These are phyloP conservation scores for Veloboletus limbatus DNA, from an alignment of 1,284 basidiomycete species.

Conservation along the genomic window DNA sequence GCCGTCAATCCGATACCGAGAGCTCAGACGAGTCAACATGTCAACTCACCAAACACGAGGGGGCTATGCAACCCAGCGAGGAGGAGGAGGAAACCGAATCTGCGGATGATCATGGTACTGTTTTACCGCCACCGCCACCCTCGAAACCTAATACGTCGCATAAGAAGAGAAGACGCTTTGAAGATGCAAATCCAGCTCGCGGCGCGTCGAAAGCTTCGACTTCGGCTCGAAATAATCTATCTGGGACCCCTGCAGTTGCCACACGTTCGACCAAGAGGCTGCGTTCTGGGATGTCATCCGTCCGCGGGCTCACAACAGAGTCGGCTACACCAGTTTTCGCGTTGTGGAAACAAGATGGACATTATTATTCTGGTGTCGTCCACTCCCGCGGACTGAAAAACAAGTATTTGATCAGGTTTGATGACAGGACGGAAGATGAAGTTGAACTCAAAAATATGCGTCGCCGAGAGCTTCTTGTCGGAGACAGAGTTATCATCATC, in stretches of 20 bases:
- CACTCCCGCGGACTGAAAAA: constrained; percentile 32
- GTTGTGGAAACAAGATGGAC: constrained; percentile 56
- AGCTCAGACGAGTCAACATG: constrained; percentile 15
- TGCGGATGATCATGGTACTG: constrained; percentile 34
- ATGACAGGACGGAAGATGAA: constrained; percentile 48
- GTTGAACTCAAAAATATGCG: constrained; percentile 58
- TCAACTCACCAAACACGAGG: constrained; percentile 8
- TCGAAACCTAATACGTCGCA: constrained; percentile 25
- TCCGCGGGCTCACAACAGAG: constrained; percentile 17
- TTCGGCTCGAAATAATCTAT: constrained; percentile 31
- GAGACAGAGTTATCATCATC: constrained; percentile 53
- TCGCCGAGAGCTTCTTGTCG: constrained; percentile 43
- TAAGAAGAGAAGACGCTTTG: constrained; percentile 55
- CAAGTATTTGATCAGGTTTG: constrained; percentile 54
- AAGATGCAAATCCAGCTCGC: constrained; percentile 23
- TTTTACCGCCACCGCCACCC: constrained; percentile 29
- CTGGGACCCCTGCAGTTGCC: constrained; percentile 27
- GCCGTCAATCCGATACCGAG: constrained; percentile 29
- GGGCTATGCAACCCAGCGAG: constrained; percentile 10
- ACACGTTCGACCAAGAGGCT: constrained; percentile 33
- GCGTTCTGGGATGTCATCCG: constrained; percentile 31
- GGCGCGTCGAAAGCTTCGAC: constrained; percentile 26
- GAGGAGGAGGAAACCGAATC: constrained; percentile 45
- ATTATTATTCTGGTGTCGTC: constrained; percentile 62
- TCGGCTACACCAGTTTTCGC: constrained; percentile 60